Percentiles rank a stretch among this genome's conserved stretches.
phyloP scores from a whole-genome alignment of 2,329 filamentous ascomycete genomes.

The Tolypocladium endophyticum region DNA sequence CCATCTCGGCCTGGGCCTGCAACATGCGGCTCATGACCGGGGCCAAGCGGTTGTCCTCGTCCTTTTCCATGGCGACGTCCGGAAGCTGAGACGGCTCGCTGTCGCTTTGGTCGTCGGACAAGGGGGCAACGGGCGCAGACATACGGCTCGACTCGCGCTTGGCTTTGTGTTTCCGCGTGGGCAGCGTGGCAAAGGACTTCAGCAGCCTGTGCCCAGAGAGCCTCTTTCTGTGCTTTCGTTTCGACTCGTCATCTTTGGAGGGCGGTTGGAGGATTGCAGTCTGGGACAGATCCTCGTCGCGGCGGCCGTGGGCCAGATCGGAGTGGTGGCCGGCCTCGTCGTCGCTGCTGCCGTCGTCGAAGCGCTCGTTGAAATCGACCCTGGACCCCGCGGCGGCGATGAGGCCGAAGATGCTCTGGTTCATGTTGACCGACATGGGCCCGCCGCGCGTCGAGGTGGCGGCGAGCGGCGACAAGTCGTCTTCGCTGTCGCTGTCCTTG shows the following conservation, averaged over 20 bases:
- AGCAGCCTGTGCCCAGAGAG: slow-evolving; percentile 56
- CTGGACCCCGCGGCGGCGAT: slow-evolving; percentile 80
- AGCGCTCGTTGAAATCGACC: slow-evolving; percentile 71
- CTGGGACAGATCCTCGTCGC: slow-evolving; percentile 24
- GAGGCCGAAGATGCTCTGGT: slow-evolving; percentile 88
- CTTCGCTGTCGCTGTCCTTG: slow-evolving; percentile 37
- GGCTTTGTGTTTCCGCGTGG: slow-evolving; percentile 31
- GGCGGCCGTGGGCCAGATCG: slow-evolving; percentile 33
- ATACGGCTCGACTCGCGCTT: slow-evolving; percentile 31
- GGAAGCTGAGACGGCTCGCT: slow-evolving; percentile 11
- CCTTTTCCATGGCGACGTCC: slow-evolving; percentile 9
- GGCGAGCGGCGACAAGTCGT: slow-evolving; percentile 30
- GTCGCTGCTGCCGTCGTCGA: slow-evolving; percentile 70
- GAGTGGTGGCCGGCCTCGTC: slow-evolving; percentile 55
- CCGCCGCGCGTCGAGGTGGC: slow-evolving; percentile 30
- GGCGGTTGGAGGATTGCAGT: slow-evolving; percentile 28
- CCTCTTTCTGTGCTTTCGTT: slow-evolving; percentile 40
- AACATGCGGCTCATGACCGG: slow-evolving; percentile 72
- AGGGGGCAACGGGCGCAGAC: slow-evolving; percentile 21
- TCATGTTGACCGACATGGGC: slow-evolving; percentile 61
- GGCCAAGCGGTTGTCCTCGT: slow-evolving; percentile 40
- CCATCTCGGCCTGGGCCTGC: slow-evolving; percentile 57
- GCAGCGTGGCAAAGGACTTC: slow-evolving; percentile 53
- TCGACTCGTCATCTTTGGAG: slow-evolving; percentile 17
- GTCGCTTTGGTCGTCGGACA: slow-evolving; percentile 18